Evolutionary conservation across 2,329 filamentous ascomycete genomes (phyloP).

Genomic region (Juglanconis sp.): DNA sequence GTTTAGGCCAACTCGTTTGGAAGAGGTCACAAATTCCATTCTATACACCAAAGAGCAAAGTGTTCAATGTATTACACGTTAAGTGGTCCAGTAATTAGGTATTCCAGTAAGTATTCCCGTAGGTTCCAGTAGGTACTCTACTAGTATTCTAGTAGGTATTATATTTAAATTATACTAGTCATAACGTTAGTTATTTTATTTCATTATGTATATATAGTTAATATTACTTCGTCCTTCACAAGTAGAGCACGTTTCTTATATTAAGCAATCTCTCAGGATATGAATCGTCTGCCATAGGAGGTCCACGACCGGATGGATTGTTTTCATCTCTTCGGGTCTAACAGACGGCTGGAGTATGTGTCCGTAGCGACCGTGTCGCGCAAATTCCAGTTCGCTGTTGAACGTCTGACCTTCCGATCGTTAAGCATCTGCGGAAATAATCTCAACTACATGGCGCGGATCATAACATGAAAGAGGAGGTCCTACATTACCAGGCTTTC

Average conservation of each 20-base stretch:
- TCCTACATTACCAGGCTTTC: background rate
- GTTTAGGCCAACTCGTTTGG: too few species aligned
- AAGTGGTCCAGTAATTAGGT: too few species aligned
- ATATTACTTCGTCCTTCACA: background rate
- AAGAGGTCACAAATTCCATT: too few species aligned
- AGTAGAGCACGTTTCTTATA: background rate
- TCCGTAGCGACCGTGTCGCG: background rate
- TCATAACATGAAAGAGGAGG: background rate
- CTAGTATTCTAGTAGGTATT: too few species aligned
- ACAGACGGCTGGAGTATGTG: background rate
- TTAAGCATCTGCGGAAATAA: background rate
- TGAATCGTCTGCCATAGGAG: background rate
- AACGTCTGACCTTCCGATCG: background rate
- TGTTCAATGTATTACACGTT: too few species aligned
- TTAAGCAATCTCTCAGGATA: background rate
- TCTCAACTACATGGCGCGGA: background rate
- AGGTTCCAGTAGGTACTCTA: too few species aligned
- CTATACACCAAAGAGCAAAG: too few species aligned
- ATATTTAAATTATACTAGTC: too few species aligned
- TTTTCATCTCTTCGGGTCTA: background rate
- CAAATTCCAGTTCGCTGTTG: background rate
- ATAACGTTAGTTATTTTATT: too few species aligned
- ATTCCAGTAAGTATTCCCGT: too few species aligned
- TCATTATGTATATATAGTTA: too few species aligned
- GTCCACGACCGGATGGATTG: background rate